Conservation (phyloP, 441 rosid genomes). For the Gossypium trilobum region DNA sequence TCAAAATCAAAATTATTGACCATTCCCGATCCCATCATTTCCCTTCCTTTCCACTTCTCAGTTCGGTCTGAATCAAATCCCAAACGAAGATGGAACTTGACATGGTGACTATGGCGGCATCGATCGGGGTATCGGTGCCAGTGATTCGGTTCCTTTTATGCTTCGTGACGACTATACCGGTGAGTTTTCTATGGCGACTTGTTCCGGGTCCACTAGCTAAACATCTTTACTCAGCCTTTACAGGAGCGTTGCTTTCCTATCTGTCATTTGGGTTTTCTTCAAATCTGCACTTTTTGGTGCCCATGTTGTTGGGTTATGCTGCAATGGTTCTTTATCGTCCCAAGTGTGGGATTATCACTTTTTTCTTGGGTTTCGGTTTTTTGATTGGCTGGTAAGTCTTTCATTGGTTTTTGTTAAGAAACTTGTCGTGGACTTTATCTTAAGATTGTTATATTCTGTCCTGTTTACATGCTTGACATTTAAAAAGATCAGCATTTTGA, state of each 20-base stretch:
- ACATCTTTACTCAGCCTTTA: constrained; percentile 52
- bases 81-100: constrained; percentile 29
- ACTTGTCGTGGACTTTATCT: not conserved
- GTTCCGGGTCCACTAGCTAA: constrained; percentile 53
- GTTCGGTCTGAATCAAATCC: not conserved
- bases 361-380: constrained; percentile 64
- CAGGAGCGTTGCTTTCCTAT: constrained; percentile 69
- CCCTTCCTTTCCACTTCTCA: not conserved
- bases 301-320: constrained; percentile 67
- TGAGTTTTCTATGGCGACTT: constrained; percentile 54
- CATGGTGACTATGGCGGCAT: constrained; percentile 52
- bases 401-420: not conserved
- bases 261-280: constrained; percentile 83
- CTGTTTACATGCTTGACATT: not conserved
- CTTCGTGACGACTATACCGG: constrained; percentile 76
- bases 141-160: constrained; percentile 81
- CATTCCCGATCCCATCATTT: not conserved
- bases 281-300: constrained; percentile 82
- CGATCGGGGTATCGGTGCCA: constrained; percentile 79
- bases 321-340: constrained; percentile 66
- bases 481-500: not conserved
- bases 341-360: constrained; percentile 60
- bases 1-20: not conserved
- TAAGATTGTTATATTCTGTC: not conserved
- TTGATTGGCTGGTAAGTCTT: constrained; percentile 74